Percentiles rank a stretch among this genome's conserved stretches.
Evolutionary conservation across 306 rosid species (phyloP).

Genomic region (Crotalaria pallida): DNA sequence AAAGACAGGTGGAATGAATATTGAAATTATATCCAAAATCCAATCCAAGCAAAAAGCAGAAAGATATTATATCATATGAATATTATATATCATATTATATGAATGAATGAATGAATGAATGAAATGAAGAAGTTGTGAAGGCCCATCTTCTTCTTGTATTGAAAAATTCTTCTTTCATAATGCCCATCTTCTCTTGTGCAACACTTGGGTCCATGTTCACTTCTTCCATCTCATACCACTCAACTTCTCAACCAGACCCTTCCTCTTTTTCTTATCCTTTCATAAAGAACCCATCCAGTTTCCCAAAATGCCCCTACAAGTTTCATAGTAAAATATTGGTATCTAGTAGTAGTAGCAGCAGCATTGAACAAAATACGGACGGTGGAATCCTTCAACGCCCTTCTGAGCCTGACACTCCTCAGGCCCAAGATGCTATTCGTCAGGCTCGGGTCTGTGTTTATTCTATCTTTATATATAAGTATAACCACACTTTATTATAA

Average conservation of each 20-base stretch:
- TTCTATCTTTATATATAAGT: too few species aligned
- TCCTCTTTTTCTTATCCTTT: conserved; percentile 9
- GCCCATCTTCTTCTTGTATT: conserved; percentile 50
- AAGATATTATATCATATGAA: too few species aligned
- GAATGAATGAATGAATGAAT: too few species aligned
- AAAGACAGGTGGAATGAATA: background rate
- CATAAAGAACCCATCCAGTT: background rate
- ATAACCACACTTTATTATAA: too few species aligned
- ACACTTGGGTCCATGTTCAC: conserved; percentile 45
- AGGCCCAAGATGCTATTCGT: conserved; percentile 37
- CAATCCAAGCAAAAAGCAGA: background rate
- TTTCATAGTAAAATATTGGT: conserved; percentile 36
- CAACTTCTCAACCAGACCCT: conserved; percentile 31
- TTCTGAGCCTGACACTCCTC: conserved; percentile 30
- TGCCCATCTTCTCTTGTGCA: conserved; percentile 51
- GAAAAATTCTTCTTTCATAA: too few species aligned
- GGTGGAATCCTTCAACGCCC: conserved; percentile 35
- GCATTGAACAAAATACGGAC: conserved; percentile 37
- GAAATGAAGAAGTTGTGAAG: background rate
- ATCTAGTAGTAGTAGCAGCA: conserved; percentile 17
- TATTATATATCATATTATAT: too few species aligned
- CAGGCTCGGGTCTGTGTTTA: conserved; percentile 56
- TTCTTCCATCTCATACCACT: conserved; percentile 31
- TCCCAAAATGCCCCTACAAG: conserved; percentile 31
- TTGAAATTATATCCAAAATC: conserved; percentile 8